These are phyloP conservation scores for Apophysomyces sp. DNA, from an alignment of 371 early-diverging fungal species.

Conservation along the genomic window DNA sequence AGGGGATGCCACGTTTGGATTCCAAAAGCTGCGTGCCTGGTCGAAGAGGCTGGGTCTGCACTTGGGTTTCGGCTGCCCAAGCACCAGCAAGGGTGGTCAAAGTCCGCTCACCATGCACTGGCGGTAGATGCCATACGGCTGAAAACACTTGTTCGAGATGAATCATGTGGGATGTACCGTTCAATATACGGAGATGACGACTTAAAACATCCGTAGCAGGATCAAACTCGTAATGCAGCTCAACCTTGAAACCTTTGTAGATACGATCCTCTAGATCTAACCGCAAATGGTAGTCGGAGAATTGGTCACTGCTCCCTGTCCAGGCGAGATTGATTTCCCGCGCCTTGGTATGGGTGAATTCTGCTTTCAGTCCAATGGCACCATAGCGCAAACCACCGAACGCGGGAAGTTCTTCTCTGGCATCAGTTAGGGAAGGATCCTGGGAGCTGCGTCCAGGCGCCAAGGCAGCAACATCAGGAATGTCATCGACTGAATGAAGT, in stretches of 20 bases:
- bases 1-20: constrained; percentile 36
- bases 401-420: constrained; percentile 36
- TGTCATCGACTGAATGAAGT: constrained; percentile 17
- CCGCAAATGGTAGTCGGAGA: neutral
- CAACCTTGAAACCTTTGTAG: constrained; percentile 14
- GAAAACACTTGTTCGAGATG: constrained; percentile 26
- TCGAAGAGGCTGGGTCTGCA: constrained; percentile 17
- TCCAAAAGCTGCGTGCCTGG: constrained; percentile 27
- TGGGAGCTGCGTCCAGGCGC: constrained; percentile 17
- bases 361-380: constrained; percentile 20
- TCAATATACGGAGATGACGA: constrained; percentile 14
- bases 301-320: neutral
- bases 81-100: constrained; percentile 37
- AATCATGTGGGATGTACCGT: constrained; percentile 8
- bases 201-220: constrained; percentile 28
- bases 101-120: constrained; percentile 15
- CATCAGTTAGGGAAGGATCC: constrained; percentile 31
- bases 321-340: constrained; percentile 31
- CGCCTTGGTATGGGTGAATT: constrained; percentile 22
- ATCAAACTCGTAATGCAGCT: constrained; percentile 30
- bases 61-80: constrained; percentile 39
- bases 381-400: constrained; percentile 46
- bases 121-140: constrained; percentile 38
- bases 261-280: constrained; percentile 17
- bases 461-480: constrained; percentile 5